Percentiles rank a stretch among this genome's conserved stretches.
Conservation (phyloP, 345 rosid species). For the Hypericum androsaemum region DNA sequence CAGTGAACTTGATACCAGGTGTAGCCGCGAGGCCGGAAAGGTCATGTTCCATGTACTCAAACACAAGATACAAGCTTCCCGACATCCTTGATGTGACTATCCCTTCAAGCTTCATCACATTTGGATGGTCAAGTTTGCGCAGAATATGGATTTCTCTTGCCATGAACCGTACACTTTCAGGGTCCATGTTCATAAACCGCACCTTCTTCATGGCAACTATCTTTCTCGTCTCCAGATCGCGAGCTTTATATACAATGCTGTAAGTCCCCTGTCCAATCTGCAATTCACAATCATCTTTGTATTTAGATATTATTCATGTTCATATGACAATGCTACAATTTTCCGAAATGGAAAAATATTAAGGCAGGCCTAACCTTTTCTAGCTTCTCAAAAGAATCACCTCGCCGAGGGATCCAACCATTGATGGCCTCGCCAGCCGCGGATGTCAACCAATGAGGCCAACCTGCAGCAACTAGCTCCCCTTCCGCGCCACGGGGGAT, state of each 20-base stretch:
- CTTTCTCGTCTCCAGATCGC: slow-evolving; percentile 1
- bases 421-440: not conserved
- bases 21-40: not conserved
- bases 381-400: not conserved
- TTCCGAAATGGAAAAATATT: no score
- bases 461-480: not conserved
- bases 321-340: no score
- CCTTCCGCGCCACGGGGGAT: not conserved
- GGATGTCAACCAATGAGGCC: slow-evolving; percentile 5
- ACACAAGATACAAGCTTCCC: not conserved
- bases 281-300: not conserved
- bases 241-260: slow-evolving; percentile 1
- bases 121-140: slow-evolving; percentile 2
- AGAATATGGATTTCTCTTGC: not conserved
- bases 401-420: not conserved
- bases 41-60: slow-evolving; percentile 5
- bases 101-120: slow-evolving; percentile 5
- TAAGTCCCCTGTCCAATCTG: slow-evolving; percentile 6
- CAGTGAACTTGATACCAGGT: slow-evolving; percentile 1
- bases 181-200: slow-evolving; percentile 3
- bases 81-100: slow-evolving; percentile 1
- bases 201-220: slow-evolving; percentile 1
- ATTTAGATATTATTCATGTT: no score
- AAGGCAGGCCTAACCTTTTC: not conserved
- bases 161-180: slow-evolving; percentile 5